Evolutionary conservation across 257 asterid genomes (phyloP).

Genomic region (Nicotiana obtusifolia): DNA sequence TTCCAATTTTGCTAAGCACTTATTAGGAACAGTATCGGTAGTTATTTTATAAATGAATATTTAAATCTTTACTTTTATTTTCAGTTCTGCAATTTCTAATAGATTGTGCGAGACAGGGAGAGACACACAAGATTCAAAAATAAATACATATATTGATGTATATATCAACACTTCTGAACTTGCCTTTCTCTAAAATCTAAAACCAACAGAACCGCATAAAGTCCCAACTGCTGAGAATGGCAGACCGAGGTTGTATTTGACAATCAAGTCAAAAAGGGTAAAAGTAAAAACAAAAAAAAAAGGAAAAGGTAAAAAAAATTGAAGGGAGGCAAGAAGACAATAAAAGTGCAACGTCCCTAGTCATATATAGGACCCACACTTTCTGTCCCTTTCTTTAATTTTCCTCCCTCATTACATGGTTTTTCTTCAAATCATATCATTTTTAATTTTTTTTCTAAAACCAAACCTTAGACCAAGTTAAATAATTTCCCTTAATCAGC

Average conservation of each 20-base stretch:
- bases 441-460: not conserved
- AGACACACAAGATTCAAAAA: not conserved
- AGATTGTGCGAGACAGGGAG: not conserved
- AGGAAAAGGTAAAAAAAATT: not conserved
- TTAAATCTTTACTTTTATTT: no score
- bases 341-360: slow-evolving; percentile 20
- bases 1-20: no score
- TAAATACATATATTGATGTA: not conserved
- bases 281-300: slow-evolving; percentile 4
- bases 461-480: slow-evolving; percentile 18
- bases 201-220: slow-evolving; percentile 24
- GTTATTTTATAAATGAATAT: no score
- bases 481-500: slow-evolving; percentile 20
- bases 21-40: no score
- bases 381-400: slow-evolving; percentile 20
- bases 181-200: slow-evolving; percentile 33
- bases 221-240: slow-evolving; percentile 28
- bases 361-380: slow-evolving; percentile 21
- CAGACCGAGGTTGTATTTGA: slow-evolving; percentile 67
- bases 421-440: not conserved
- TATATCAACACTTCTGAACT: slow-evolving; percentile 58
- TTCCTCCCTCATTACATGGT: slow-evolving; percentile 16
- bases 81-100: no score
- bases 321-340: slow-evolving; percentile 1
- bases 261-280: slow-evolving; percentile 29